These are phyloP conservation scores for Senna tora DNA, from an alignment of 306 rosid genomes.

Conservation along the genomic window DNA sequence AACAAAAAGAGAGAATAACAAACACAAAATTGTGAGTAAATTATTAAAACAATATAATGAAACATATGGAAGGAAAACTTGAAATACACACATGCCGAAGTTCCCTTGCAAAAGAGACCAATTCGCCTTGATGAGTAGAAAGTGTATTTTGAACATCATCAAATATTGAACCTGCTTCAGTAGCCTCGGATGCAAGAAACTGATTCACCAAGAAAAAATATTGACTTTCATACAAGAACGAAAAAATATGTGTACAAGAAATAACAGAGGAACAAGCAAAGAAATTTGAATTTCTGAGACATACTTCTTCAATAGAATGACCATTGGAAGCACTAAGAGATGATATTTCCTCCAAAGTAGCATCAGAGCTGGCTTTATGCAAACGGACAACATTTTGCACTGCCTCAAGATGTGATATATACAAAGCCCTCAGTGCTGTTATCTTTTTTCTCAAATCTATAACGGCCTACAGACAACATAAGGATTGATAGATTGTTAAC, in stretches of 20 bases:
- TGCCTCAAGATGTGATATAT: conserved; percentile 72
- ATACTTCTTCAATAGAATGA: conserved; percentile 73
- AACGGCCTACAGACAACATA: conserved; percentile 50
- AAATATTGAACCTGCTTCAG: conserved; percentile 49
- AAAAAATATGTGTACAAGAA: background rate
- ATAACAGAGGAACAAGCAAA: background rate
- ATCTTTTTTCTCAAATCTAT: conserved; percentile 66
- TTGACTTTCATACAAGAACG: background rate
- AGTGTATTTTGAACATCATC: conserved; percentile 54
- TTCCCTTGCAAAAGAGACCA: conserved; percentile 55
- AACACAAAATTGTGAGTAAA: background rate
- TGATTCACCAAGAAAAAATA: conserved; percentile 32
- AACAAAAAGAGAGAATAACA: background rate
- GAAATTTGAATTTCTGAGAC: conserved; percentile 22
- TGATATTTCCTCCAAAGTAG: conserved; percentile 67
- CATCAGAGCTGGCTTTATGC: conserved; percentile 75
- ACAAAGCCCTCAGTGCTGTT: conserved; percentile 59
- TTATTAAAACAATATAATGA: background rate
- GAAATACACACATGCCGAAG: conserved; percentile 50
- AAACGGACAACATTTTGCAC: conserved; percentile 86
- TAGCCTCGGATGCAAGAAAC: conserved; percentile 54
- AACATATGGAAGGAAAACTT: too few relatives aligned
- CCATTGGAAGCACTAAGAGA: conserved; percentile 64
- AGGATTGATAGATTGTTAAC: background rate
- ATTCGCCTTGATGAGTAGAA: conserved; percentile 55